Evolutionary conservation across 2,329 filamentous ascomycete species (phyloP).

Genomic region (Aspergillus flavus): DNA sequence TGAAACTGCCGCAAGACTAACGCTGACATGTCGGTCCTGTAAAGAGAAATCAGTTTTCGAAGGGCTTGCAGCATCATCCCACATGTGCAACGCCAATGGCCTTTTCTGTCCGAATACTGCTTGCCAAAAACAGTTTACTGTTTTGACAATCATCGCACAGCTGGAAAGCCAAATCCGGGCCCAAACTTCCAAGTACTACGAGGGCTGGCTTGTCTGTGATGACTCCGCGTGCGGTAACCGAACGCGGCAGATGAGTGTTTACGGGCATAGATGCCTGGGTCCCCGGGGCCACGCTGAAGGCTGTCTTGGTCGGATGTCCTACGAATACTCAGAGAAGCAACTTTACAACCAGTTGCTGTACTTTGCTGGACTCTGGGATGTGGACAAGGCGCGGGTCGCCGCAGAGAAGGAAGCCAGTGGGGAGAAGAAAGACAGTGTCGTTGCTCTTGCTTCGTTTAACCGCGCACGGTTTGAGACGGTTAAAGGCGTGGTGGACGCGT

Average conservation of each 20-base stretch:
- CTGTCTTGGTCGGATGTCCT: slow-evolving; percentile 84
- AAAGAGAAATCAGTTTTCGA: slow-evolving; percentile 73
- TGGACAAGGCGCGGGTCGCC: slow-evolving; percentile 72
- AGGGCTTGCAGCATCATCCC: slow-evolving; percentile 64
- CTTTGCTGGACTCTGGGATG: slow-evolving; percentile 81
- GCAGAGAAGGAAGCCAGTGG: slow-evolving; percentile 52
- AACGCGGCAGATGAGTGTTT: slow-evolving; percentile 90
- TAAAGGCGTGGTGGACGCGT: slow-evolving; percentile 75
- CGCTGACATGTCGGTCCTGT: slow-evolving; percentile 80
- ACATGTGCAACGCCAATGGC: slow-evolving; percentile 71
- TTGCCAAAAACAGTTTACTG: slow-evolving; percentile 68
- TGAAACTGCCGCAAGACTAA: slow-evolving; percentile 74
- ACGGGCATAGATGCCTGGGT: slow-evolving; percentile 85
- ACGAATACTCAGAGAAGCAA: slow-evolving; percentile 83
- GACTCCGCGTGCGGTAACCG: slow-evolving; percentile 83
- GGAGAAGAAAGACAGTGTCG: slow-evolving; percentile 66
- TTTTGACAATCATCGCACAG: slow-evolving; percentile 79
- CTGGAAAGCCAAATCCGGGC: slow-evolving; percentile 80
- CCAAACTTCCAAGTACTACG: slow-evolving; percentile 83
- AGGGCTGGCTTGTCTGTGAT: slow-evolving; percentile 88
- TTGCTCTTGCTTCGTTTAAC: slow-evolving; percentile 79
- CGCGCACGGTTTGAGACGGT: slow-evolving; percentile 74
- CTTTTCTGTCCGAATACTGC: slow-evolving; percentile 66
- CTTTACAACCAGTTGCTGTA: slow-evolving; percentile 96
- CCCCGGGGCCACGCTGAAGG: slow-evolving; percentile 81